Evolutionary conservation across 345 rosid species (phyloP), one percentile per base, ranked within the genome.

Genomic region (Acer negundo): DNA sequence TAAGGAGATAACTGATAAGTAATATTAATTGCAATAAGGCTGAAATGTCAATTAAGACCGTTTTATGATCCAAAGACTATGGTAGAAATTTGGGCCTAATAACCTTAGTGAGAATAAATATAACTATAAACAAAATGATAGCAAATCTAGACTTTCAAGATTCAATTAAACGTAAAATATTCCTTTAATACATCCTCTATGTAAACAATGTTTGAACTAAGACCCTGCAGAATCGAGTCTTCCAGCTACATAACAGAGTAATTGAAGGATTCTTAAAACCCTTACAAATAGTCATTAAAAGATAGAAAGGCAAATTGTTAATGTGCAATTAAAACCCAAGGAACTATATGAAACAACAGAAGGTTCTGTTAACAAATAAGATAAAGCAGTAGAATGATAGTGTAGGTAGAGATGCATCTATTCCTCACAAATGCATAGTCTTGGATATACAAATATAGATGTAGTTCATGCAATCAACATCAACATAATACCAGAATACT

Each of bases 151-250:
- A 28, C 53, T 13, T 69, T 47, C 73, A 13, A 23, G 10, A 20
- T 55, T 69, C 40, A 26, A n/a, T 70, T 53, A 15, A 70, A 70
- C 62, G 53, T 9, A 70, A 40, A 23, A 28, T 59, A 59, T 59
- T 59, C 13, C 11, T 59, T 59, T n/a, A 9, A 9, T 59, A n/a
- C 58, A 53, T 16, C 26, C 26, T 59, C 23, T 59, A 59, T 9
- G 63, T n/a, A 19, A 59, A 22, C 10, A 2, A 59, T 13, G 20
- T 59, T 22, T 20, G 24, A 59, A 22, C n/a, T 16, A 59, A 20
- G 22, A 59, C 5, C 23, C 63, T 22, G 26, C 8, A 20, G 11
- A 59, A 59, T 59, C 20, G 58, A 53, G n/a, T 53, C n/a, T 53
- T 59, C 23, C 26, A 8, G 26, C 63, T 59, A 59, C 63, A 59